Evolutionary conservation across 495 filamentous ascomycete species (phyloP), one percentile per base, ranked within the genome.

Genomic region (Astrothelium subdiscretum): DNA sequence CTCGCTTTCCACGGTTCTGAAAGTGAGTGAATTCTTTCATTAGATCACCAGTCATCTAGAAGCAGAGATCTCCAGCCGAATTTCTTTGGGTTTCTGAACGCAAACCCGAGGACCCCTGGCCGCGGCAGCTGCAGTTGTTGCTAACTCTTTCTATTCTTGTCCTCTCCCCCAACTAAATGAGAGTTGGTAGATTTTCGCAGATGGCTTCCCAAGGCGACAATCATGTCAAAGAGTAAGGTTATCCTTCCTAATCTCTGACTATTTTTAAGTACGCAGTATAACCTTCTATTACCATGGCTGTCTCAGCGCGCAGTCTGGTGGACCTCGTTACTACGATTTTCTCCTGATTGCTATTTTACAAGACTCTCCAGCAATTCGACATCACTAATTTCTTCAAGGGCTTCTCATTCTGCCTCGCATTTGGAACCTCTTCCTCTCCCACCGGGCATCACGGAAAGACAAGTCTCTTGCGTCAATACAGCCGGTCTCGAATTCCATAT

Each of bases 401-500:
- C 5, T 27, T 3, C 3, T 11, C 12, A 29, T 54, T 8, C 48
- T 5, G 54, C 63, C 32, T 60, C 63, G 3, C n/a, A n/a, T n/a
- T n/a, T n/a, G n/a, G 75, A 75, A 32, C 74, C 76, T n/a, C 75
- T 86, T 38, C 80, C 80, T 29, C 73, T 87, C 31, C 81, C 82
- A 5, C 51, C 68, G 48, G 79, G 77, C 61, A 72, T 84, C 66
- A 76, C 71, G 59, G 77, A 80, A 58, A 76, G 76, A 63, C 78
- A 80, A 38, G 63, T 85, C 59, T 73, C 75, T 60, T 69, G 67
- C 67, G 81, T 79, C 54, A 63, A 67, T 58, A 69, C 66, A 11
- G 71, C 71, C 59, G 78, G 78, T 62, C 77, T 88, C 31, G 82
- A 70, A 26, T 85, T 81, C 73, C 85, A 89, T 74, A 69, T 85